Conservation (phyloP, 345 rosid genomes). For the Gossypium longicalyx region DNA sequence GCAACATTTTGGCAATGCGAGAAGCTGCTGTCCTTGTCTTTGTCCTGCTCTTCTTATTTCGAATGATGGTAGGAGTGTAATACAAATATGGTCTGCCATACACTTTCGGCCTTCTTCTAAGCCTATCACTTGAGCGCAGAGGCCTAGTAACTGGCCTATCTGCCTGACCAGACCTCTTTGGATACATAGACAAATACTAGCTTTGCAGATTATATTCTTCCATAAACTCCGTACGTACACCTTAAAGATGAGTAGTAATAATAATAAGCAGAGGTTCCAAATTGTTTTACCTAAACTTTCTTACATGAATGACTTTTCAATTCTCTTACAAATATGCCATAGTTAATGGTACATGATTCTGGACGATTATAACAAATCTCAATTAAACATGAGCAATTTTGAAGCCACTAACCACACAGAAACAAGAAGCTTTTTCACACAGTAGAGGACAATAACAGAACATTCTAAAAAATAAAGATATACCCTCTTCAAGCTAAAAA, state of each 20-base stretch:
- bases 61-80: constrained; percentile 53
- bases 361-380: background rate
- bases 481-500: background rate
- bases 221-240: constrained; percentile 40
- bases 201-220: constrained; percentile 31
- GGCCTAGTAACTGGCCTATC: constrained; percentile 79
- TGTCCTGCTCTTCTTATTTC: constrained; percentile 64
- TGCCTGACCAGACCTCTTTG: constrained; percentile 75
- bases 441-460: background rate
- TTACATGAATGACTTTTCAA: background rate
- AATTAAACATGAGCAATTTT: background rate
- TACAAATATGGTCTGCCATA: constrained; percentile 56
- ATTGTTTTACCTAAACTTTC: background rate
- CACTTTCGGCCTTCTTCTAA: constrained; percentile 74
- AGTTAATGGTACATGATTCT: background rate
- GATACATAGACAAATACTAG: constrained; percentile 64
- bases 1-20: constrained; percentile 81
- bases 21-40: constrained; percentile 92
- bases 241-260: background rate
- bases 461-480: background rate
- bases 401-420: background rate
- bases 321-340: background rate
- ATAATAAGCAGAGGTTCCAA: background rate
- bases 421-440: background rate
- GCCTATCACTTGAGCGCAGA: constrained; percentile 88